These are phyloP conservation scores for Aspergillus fumigatus DNA, from an alignment of 2,329 filamentous ascomycete genomes.

Conservation along the genomic window DNA sequence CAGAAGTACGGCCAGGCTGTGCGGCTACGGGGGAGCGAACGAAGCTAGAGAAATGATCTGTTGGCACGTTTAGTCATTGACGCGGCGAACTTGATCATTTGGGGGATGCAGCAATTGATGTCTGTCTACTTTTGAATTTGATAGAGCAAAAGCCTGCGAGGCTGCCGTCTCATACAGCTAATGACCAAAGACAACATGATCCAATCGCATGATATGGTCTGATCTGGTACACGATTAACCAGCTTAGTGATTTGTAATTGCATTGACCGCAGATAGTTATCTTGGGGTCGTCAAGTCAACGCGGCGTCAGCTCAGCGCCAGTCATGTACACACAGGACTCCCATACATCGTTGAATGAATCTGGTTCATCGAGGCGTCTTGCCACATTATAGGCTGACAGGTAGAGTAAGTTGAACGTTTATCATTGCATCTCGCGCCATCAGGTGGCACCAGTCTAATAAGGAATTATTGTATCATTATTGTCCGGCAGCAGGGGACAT, in stretches of 20 bases:
- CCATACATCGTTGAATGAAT: background rate
- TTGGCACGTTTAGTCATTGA: background rate
- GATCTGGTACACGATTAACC: background rate
- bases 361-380: background rate
- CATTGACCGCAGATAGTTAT: background rate
- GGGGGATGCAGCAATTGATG: background rate
- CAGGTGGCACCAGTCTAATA: too few species aligned
- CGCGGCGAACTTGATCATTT: background rate
- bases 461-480: too few species aligned
- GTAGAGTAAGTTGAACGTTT: background rate
- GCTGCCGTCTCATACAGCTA: conserved; percentile 22
- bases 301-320: too few species aligned
- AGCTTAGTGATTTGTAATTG: background rate
- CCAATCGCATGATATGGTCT: background rate
- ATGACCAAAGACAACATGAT: conserved; percentile 14
- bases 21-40: conserved; percentile 86
- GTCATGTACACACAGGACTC: too few species aligned
- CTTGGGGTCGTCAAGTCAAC: too few species aligned
- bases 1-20: conserved; percentile 99
- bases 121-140: conserved; percentile 1
- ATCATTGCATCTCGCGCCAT: background rate
- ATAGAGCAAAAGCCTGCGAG: conserved; percentile 19
- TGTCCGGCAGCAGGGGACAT: too few species aligned
- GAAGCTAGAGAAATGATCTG: conserved; percentile 53
- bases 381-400: background rate